Conservation (phyloP, 192 early-diverging fungal species). For the Coemansia sp. region DNA sequence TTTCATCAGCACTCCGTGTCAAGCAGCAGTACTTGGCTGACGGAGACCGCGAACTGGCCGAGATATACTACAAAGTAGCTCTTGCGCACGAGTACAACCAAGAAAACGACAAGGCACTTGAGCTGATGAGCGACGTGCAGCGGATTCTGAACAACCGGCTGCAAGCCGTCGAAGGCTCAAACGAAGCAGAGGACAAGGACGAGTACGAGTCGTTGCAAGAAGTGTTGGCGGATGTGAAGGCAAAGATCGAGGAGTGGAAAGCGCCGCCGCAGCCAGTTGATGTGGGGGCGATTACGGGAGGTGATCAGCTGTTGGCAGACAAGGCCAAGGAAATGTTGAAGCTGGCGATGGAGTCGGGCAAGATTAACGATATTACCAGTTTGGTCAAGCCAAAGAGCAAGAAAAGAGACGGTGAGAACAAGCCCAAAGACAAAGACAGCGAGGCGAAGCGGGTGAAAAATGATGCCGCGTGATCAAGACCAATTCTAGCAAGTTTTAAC, state of each 20-base stretch:
- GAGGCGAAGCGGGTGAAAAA: conserved; percentile 35
- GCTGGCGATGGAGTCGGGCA: conserved; percentile 45
- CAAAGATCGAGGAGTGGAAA: conserved; percentile 53
- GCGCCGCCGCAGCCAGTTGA: conserved; percentile 28
- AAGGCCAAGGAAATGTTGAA: conserved; percentile 44
- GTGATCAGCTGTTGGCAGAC: conserved; percentile 35
- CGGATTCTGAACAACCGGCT: conserved; percentile 39
- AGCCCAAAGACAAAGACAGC: conserved; percentile 15
- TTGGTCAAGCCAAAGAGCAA: conserved; percentile 35
- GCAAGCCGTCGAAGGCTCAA: conserved; percentile 6
- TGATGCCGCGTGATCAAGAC: not conserved
- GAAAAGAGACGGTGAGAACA: conserved; percentile 15
- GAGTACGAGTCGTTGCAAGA: conserved; percentile 28
- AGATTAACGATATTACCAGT: conserved; percentile 40
- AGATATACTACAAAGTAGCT: conserved; percentile 55
- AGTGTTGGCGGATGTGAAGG: conserved; percentile 40
- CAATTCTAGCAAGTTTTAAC: not conserved
- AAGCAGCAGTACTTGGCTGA: conserved; percentile 36
- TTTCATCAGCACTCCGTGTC: conserved; percentile 31
- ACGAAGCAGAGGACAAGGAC: conserved; percentile 17
- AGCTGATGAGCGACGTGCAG: conserved; percentile 47
- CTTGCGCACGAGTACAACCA: conserved; percentile 54
- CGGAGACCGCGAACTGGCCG: conserved; percentile 51
- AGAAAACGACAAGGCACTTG: conserved; percentile 35
- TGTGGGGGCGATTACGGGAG: conserved; percentile 20